Evolutionary conservation across 1,139 yeast species (phyloP).

Genomic region (Kodamaea sp.): DNA sequence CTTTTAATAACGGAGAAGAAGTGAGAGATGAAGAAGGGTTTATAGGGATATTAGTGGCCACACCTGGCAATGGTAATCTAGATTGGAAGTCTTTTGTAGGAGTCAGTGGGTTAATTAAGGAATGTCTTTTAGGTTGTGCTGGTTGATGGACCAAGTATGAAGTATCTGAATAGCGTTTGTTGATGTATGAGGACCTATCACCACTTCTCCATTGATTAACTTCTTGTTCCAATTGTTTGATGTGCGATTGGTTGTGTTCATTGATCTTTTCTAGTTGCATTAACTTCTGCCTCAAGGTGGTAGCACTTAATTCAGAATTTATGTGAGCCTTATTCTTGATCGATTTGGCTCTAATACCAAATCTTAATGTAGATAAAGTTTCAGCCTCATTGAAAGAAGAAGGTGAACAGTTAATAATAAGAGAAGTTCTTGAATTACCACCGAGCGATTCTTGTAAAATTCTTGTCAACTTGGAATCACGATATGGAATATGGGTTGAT

Average conservation of each 20-base stretch:
- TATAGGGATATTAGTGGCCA: constrained; percentile 8
- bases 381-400: constrained; percentile 58
- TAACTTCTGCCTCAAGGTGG: constrained; percentile 50
- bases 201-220: constrained; percentile 23
- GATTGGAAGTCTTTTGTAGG: constrained; percentile 7
- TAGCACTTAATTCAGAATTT: constrained; percentile 63
- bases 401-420: constrained; percentile 78
- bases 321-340: constrained; percentile 67
- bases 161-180: constrained; percentile 9
- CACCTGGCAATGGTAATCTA: constrained; percentile 8
- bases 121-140: constrained; percentile 6
- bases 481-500: constrained; percentile 66
- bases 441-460: constrained; percentile 83
- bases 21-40: constrained; percentile 12
- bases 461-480: constrained; percentile 82
- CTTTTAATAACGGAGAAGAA: constrained; percentile 6
- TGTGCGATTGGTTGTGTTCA: constrained; percentile 40
- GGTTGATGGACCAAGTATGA: constrained; percentile 8
- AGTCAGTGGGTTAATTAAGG: constrained; percentile 5
- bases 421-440: constrained; percentile 79
- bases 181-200: constrained; percentile 8
- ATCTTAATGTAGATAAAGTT: constrained; percentile 72
- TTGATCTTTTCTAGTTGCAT: constrained; percentile 47
- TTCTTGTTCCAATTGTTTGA: constrained; percentile 50
- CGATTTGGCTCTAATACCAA: constrained; percentile 75